Evolutionary conservation across 345 rosid species (phyloP).

Genomic region (Eutrema heterophyllum): DNA sequence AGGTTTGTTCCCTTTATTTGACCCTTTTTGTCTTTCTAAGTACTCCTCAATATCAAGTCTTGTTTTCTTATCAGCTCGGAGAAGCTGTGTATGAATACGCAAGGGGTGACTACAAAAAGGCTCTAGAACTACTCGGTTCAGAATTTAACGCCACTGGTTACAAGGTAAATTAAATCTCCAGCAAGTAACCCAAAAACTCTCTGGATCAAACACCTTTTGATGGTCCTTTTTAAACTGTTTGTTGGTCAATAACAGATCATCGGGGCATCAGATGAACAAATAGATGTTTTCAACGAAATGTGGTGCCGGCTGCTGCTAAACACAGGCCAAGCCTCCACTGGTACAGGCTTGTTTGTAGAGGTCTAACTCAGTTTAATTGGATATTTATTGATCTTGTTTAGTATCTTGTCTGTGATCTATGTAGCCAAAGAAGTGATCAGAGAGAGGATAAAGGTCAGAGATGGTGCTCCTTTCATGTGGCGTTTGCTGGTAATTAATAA

Average conservation of each 20-base stretch:
- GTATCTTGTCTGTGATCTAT: background rate
- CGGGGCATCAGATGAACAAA: slow-evolving; percentile 89
- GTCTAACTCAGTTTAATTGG: background rate
- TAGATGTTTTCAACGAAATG: slow-evolving; percentile 86
- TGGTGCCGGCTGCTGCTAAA: slow-evolving; percentile 66
- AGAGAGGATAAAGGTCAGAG: slow-evolving; percentile 52
- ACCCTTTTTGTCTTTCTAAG: background rate
- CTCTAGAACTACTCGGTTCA: slow-evolving; percentile 56
- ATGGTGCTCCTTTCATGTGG: slow-evolving; percentile 78
- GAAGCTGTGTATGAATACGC: slow-evolving; percentile 67
- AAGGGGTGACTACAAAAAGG: slow-evolving; percentile 44
- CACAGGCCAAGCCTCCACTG: slow-evolving; percentile 52
- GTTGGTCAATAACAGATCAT: slow-evolving; percentile 41
- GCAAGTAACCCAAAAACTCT: background rate
- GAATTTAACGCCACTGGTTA: slow-evolving; percentile 59
- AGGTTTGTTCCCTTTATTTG: slow-evolving; percentile 47
- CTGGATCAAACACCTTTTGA: background rate
- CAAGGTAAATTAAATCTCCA: slow-evolving; percentile 45
- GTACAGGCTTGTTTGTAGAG: slow-evolving; percentile 33
- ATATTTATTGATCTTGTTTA: background rate
- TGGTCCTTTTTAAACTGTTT: background rate
- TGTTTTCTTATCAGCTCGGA: slow-evolving; percentile 51
- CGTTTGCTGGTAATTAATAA: slow-evolving; percentile 57
- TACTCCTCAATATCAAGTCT: background rate
- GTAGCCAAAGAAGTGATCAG: slow-evolving; percentile 57